Evolutionary conservation across 495 filamentous ascomycete genomes (phyloP), one percentile per base, ranked within the genome.

Genomic region (Neurospora sp.): DNA sequence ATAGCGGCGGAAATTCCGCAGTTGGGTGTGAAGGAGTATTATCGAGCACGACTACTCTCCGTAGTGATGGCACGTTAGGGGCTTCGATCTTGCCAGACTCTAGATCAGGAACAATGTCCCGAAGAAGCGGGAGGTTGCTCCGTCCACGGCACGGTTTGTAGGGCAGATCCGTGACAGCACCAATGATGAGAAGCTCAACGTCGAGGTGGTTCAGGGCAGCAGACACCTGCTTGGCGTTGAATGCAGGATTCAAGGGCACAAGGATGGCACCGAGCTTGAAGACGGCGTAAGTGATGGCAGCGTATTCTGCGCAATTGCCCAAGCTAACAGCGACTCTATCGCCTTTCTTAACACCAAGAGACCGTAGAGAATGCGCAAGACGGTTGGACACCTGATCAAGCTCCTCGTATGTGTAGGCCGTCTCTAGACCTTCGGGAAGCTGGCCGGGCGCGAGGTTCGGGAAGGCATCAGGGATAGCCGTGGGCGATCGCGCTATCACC

Each of bases 241-340:
- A 99, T 0, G 90, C 92, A 3, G 94, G 95, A 82, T 99, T 99
- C 40, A 99, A 85, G 2, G 96, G 96, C 2, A 97, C 94, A 72
- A 98, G 84, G 69, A 98, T 90, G 59, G 93, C 96, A 18, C 96
- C 96, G 3, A 98, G 86, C 80, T 99, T 98, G 81, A 96, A 97
- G 27, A 97, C 75, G 6, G 94, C 94, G 82, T 99, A 98, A 31
- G 92, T 96, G 18, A 89, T 81, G 80, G 91, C 88, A 5, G 92
- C 92, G 78, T 90, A 94, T 82, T 97, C 94, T 78, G 92, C 84
- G 39, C 88, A 90, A 77, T 97, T 99, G 2, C 96, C 94, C 23
- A 97, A 81, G 76, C 90, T 93, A 16, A 97, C 92, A 10, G 91
- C 94, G 12, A 98, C 92, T 31, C 94, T 86, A 76, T 96, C 93